phyloP scores from a whole-genome alignment of 2,329 filamentous ascomycete species.

The Colletotrichum liriopes region DNA sequence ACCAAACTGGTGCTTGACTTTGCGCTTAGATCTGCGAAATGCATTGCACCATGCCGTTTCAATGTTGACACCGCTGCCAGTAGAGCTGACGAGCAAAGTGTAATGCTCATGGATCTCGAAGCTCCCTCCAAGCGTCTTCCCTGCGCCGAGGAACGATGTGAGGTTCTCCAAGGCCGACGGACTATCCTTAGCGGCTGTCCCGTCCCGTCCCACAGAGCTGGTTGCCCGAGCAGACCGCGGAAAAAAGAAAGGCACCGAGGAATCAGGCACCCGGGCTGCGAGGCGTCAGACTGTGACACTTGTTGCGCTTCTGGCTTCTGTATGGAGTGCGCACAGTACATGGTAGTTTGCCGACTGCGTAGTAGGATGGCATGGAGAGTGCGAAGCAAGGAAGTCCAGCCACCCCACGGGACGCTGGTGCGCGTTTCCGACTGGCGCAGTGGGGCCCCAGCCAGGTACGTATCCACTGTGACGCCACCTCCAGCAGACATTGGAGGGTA shows the following conservation, averaged over 20 bases:
- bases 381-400: conserved; percentile 9
- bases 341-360: too few relatives aligned
- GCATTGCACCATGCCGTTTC: conserved; percentile 27
- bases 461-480: conserved; percentile 36
- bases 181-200: conserved; percentile 20
- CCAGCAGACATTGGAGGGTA: background rate
- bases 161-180: background rate
- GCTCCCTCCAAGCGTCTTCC: conserved; percentile 22
- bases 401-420: conserved; percentile 40
- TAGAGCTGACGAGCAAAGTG: background rate
- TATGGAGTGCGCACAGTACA: too few relatives aligned
- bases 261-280: conserved; percentile 16
- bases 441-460: conserved; percentile 22
- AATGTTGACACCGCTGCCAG: conserved; percentile 11
- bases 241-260: conserved; percentile 14
- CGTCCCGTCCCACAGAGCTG: conserved; percentile 7
- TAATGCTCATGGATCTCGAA: conserved; percentile 22
- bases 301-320: too few relatives aligned
- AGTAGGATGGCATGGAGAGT: background rate
- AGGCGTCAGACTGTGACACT: too few relatives aligned
- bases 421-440: conserved; percentile 36
- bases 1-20: conserved; percentile 13
- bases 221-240: conserved; percentile 24
- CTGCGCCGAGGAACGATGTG: background rate
- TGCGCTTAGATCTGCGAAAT: conserved; percentile 24